These are phyloP conservation scores for Lunasporangiospora selenospora DNA, from an alignment of 192 early-diverging fungal genomes.

Conservation along the genomic window DNA sequence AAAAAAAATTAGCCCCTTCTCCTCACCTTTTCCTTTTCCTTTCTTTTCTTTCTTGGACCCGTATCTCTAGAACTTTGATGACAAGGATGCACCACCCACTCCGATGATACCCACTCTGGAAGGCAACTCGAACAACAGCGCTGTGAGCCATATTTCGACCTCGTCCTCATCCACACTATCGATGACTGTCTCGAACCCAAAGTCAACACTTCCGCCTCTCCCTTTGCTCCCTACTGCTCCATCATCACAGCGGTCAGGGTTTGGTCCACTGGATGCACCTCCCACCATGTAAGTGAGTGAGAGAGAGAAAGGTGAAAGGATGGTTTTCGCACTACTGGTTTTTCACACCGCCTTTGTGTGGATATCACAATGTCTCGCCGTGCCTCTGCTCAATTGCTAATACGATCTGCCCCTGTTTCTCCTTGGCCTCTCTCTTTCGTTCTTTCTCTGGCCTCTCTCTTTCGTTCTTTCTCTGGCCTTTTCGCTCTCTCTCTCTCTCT, in stretches of 20 bases:
- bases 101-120: constrained; percentile 11
- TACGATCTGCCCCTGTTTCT: no score
- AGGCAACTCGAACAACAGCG: constrained; percentile 7
- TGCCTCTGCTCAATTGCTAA: no score
- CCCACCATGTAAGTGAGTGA: background rate
- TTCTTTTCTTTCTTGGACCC: background rate
- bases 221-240: constrained; percentile 3
- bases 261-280: constrained; percentile 23
- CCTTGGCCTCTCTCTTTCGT: no score
- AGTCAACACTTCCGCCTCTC: background rate
- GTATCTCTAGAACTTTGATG: constrained; percentile 35
- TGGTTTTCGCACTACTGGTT: no score
- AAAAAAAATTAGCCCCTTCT: background rate
- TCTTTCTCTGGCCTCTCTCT: no score
- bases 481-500: constrained; percentile 5
- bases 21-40: background rate
- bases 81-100: constrained; percentile 36
- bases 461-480: background rate
- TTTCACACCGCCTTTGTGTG: no score
- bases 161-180: constrained; percentile 1
- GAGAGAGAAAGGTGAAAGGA: no score
- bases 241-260: background rate
- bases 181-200: constrained; percentile 1
- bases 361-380: no score
- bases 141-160: background rate